Percentiles rank a stretch among this genome's conserved stretches.
phyloP scores from a whole-genome alignment of 768 basidiomycete genomes.

The Russula earlei region DNA sequence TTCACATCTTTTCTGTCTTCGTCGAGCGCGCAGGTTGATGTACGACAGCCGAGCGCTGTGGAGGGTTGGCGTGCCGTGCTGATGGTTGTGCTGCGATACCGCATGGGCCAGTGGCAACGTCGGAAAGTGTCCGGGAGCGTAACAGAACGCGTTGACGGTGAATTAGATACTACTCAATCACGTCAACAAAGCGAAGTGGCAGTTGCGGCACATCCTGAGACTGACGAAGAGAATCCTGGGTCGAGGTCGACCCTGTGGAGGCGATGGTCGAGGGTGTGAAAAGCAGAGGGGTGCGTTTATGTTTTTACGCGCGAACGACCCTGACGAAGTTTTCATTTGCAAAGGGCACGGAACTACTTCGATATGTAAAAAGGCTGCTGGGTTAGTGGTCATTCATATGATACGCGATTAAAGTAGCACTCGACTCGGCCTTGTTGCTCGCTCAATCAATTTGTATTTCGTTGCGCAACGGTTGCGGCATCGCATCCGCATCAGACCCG shows the following conservation, averaged over 20 bases:
- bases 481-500: no score
- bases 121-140: conserved; percentile 22
- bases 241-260: conserved; percentile 43
- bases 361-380: conserved; percentile 17
- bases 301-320: not conserved
- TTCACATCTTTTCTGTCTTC: conserved; percentile 21
- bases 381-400: not conserved
- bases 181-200: not conserved
- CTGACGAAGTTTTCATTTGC: conserved; percentile 7
- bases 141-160: not conserved
- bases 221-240: conserved; percentile 20
- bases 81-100: conserved; percentile 55
- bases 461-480: no score
- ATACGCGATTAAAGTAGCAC: no score
- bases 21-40: conserved; percentile 27
- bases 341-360: conserved; percentile 36
- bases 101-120: conserved; percentile 48
- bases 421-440: no score
- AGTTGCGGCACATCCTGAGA: conserved; percentile 28
- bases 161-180: not conserved
- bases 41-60: conserved; percentile 28
- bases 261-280: conserved; percentile 77
- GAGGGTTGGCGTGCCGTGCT: conserved; percentile 83
- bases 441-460: no score
- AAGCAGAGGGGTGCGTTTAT: conserved; percentile 45